A percentile compares a stretch with the other conserved stretches of the same genome.
Conservation (phyloP, 441 rosid species). For the Breynia disticha region DNA sequence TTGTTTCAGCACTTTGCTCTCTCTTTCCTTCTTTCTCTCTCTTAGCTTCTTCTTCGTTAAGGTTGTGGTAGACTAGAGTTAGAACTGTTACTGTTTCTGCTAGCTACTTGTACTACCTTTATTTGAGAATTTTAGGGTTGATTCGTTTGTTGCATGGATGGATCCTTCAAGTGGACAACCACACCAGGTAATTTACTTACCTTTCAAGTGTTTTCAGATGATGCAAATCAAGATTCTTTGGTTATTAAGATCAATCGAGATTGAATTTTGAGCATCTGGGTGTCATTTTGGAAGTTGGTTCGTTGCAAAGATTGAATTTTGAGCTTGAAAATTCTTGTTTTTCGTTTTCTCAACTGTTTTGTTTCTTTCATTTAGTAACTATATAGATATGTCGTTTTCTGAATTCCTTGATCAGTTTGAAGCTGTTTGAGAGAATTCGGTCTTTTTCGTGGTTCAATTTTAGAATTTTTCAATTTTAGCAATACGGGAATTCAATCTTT, state of each 20-base stretch:
- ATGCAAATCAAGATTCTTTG: neutral
- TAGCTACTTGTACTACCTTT: too few species aligned
- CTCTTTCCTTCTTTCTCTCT: constrained; percentile 14
- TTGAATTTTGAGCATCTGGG: neutral
- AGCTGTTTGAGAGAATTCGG: too few species aligned
- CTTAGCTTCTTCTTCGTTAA: neutral
- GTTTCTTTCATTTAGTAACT: neutral
- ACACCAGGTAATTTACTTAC: constrained; percentile 27
- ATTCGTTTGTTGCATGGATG: constrained; percentile 39
- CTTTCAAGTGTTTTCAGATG: neutral
- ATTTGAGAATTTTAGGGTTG: neutral
- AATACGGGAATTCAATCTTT: too few species aligned
- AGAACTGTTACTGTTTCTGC: too few species aligned
- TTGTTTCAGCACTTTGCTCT: constrained; percentile 9
- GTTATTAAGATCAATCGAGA: neutral
- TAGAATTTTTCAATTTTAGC: too few species aligned
- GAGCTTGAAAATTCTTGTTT: neutral
- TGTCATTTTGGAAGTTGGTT: too few species aligned
- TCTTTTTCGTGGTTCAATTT: too few species aligned
- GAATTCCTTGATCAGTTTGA: neutral
- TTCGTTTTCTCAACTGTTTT: neutral
- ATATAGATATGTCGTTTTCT: neutral
- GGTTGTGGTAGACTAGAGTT: neutral
- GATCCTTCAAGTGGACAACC: constrained; percentile 44
- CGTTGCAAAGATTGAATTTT: neutral